Evolutionary conservation across 73 alveolate species (phyloP).

Genomic region (Stentor roeselii): DNA sequence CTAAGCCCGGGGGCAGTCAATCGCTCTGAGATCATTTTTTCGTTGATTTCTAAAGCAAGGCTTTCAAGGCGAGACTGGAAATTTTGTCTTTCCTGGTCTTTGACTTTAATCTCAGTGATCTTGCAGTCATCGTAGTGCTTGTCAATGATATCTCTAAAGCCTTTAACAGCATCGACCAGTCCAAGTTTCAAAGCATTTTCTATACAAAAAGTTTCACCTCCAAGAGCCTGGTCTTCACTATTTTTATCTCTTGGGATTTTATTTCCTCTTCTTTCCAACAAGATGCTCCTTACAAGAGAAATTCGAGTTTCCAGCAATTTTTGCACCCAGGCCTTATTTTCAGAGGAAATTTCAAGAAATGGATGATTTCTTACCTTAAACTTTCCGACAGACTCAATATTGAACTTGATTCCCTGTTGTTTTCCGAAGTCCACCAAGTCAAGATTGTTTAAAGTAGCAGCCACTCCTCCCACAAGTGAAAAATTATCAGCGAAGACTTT

Average conservation of each 20-base stretch:
- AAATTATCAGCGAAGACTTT: slow-evolving; percentile 20
- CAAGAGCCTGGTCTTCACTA: not conserved
- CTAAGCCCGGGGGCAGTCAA: too few species aligned
- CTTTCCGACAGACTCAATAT: not conserved
- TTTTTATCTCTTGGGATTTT: slow-evolving; percentile 4
- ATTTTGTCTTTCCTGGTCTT: too few species aligned
- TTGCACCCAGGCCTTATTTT: slow-evolving; percentile 18
- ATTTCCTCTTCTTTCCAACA: slow-evolving; percentile 10
- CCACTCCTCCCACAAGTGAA: slow-evolving; percentile 13
- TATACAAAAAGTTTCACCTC: not conserved
- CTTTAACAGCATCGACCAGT: slow-evolving; percentile 5
- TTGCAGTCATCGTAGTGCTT: not conserved
- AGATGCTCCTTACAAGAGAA: not conserved
- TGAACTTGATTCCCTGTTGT: not conserved
- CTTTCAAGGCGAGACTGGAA: too few species aligned
- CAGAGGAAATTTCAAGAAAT: not conserved
- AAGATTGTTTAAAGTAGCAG: not conserved
- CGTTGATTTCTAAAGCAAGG: too few species aligned
- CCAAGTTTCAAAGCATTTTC: slow-evolving; percentile 25
- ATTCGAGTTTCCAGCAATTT: not conserved
- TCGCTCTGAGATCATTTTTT: too few species aligned
- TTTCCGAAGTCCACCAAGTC: not conserved
- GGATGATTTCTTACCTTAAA: slow-evolving; percentile 17
- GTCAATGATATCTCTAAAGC: not conserved
- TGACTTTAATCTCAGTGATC: too few species aligned